phyloP scores from a whole-genome alignment of 192 early-diverging fungal species.

The Podila horticola region DNA sequence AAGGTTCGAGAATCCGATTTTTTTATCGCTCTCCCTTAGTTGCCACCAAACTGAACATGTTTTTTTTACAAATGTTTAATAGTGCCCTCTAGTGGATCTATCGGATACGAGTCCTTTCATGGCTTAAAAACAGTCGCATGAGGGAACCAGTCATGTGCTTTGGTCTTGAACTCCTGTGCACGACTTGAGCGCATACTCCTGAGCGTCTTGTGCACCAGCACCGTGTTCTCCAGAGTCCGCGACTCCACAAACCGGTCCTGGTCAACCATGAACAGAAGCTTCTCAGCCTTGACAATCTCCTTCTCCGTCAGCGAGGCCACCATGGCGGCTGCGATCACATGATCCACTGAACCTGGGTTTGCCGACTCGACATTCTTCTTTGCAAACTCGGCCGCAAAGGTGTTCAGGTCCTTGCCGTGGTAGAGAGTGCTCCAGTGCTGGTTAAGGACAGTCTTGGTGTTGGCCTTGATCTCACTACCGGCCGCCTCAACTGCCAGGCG shows the following conservation, averaged over 20 bases:
- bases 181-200: slow-evolving; percentile 34
- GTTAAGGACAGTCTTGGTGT: slow-evolving; percentile 39
- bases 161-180: slow-evolving; percentile 24
- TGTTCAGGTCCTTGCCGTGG: slow-evolving; percentile 10
- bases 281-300: slow-evolving; percentile 17
- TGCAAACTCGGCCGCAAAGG: slow-evolving; percentile 17
- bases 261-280: slow-evolving; percentile 25
- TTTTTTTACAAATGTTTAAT: too few species aligned
- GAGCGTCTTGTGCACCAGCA: slow-evolving; percentile 34
- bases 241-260: slow-evolving; percentile 10
- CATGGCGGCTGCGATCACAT: slow-evolving; percentile 39
- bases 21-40: too few species aligned
- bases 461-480: slow-evolving; percentile 15
- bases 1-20: too few species aligned
- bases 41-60: too few species aligned
- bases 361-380: slow-evolving; percentile 6
- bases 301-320: slow-evolving; percentile 26
- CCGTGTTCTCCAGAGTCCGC: slow-evolving; percentile 22
- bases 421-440: slow-evolving; percentile 39
- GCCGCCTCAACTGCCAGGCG: slow-evolving; percentile 53
- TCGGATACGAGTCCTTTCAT: background rate
- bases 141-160: slow-evolving; percentile 29
- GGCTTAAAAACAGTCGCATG: slow-evolving; percentile 23
- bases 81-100: too few species aligned
- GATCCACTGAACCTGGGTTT: slow-evolving; percentile 13